Percentiles rank a stretch among this genome's conserved stretches.
Evolutionary conservation across 768 basidiomycete species (phyloP).

Genomic region (Naganishia vaughanmartiniae): DNA sequence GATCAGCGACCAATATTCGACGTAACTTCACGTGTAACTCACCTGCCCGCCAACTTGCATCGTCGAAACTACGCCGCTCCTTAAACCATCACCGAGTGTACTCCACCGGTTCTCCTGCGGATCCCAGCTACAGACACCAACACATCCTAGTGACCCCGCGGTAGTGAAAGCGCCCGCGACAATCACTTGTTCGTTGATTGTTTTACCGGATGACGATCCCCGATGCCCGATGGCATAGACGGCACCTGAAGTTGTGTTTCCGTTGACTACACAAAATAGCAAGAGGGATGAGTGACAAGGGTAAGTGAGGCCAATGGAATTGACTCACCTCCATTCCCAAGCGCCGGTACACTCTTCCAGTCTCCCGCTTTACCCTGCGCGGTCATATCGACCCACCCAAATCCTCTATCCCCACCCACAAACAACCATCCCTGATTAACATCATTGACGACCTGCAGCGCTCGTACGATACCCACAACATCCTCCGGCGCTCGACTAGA

Average conservation of each 20-base stretch:
- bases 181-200: slow-evolving; percentile 55
- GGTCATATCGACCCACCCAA: slow-evolving; percentile 18
- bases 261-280: neutral
- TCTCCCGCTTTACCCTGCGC: slow-evolving; percentile 5
- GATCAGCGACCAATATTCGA: too few relatives aligned
- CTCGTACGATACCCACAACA: slow-evolving; percentile 65
- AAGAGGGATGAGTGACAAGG: neutral
- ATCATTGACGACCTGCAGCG: slow-evolving; percentile 70
- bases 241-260: slow-evolving; percentile 2
- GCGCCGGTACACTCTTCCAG: slow-evolving; percentile 15
- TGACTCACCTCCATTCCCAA: neutral
- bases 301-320: neutral
- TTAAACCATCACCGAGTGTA: slow-evolving; percentile 70
- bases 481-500: slow-evolving; percentile 60
- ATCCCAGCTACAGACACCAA: slow-evolving; percentile 75
- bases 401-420: slow-evolving; percentile 8
- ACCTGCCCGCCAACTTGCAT: neutral
- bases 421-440: slow-evolving; percentile 35
- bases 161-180: slow-evolving; percentile 84
- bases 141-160: slow-evolving; percentile 72
- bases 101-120: slow-evolving; percentile 71
- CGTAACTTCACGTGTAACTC: neutral
- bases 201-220: neutral
- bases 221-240: slow-evolving; percentile 13
- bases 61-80: slow-evolving; percentile 75